Conservation (phyloP, 164 flowering plant genomes). For the Houttuynia cordata region DNA sequence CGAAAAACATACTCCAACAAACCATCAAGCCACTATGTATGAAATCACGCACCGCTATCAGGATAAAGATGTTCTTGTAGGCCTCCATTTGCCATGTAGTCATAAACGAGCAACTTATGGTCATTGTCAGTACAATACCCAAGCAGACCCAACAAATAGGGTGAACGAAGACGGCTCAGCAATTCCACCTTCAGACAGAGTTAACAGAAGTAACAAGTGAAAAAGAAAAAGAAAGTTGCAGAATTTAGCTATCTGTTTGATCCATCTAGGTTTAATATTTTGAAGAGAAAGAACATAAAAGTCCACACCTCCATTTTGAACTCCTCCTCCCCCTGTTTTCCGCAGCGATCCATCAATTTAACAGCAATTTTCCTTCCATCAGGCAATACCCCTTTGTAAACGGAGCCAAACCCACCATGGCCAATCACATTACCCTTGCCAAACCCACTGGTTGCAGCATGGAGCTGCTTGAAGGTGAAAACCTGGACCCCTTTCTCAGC, state of each 20-base stretch:
- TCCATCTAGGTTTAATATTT: too few relatives aligned
- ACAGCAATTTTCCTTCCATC: constrained; percentile 83
- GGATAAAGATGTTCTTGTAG: constrained; percentile 89
- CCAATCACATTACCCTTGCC: constrained; percentile 81
- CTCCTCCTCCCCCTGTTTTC: constrained; percentile 92
- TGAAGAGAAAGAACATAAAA: not conserved
- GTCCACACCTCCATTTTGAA: constrained; percentile 71
- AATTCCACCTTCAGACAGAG: constrained; percentile 27
- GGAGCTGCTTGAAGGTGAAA: constrained; percentile 86
- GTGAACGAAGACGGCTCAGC: constrained; percentile 65
- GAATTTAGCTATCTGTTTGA: too few relatives aligned
- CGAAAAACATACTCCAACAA: too few relatives aligned
- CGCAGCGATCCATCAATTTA: constrained; percentile 79
- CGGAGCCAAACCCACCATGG: constrained; percentile 84
- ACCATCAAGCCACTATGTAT: not conserved
- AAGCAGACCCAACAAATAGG: constrained; percentile 69
- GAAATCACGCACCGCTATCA: constrained; percentile 29
- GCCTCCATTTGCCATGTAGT: constrained; percentile 89
- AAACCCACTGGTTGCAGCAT: constrained; percentile 82
- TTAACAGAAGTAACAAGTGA: not conserved
- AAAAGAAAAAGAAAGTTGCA: not conserved
- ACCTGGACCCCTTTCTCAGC: constrained; percentile 58
- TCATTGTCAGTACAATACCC: constrained; percentile 73
- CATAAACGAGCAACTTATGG: constrained; percentile 79
- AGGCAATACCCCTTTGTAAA: constrained; percentile 71